These are phyloP conservation scores for Chrysoporthe puriensis DNA, from an alignment of 2,329 filamentous ascomycete species.

Conservation along the genomic window DNA sequence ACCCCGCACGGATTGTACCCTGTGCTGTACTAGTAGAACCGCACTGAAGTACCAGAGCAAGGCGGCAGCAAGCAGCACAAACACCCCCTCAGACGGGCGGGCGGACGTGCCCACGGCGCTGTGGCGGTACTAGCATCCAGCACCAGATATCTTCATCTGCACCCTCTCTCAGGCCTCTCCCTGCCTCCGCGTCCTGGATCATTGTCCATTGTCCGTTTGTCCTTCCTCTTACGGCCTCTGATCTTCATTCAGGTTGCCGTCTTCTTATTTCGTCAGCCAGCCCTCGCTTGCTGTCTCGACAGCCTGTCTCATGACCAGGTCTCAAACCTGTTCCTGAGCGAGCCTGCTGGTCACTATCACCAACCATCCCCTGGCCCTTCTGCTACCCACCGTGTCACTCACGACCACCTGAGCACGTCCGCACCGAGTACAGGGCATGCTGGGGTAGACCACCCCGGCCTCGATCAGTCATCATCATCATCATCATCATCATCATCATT, in stretches of 20 bases:
- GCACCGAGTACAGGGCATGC: too few relatives aligned
- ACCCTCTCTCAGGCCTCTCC: background rate
- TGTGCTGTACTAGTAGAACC: too few relatives aligned
- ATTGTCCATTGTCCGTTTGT: too few relatives aligned
- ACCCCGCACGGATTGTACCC: too few relatives aligned
- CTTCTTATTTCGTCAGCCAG: background rate
- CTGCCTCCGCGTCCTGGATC: background rate
- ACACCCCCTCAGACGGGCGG: too few relatives aligned
- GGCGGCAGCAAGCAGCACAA: too few relatives aligned
- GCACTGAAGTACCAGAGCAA: too few relatives aligned
- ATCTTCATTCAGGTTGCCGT: background rate
- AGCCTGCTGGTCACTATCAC: background rate
- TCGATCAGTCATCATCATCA: slow-evolving; percentile 1
- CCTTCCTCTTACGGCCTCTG: background rate
- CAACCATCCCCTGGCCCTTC: background rate
- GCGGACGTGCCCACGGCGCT: too few relatives aligned
- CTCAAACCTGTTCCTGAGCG: slow-evolving; percentile 7
- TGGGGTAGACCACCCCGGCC: background rate
- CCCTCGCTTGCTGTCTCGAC: background rate
- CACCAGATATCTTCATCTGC: too few relatives aligned
- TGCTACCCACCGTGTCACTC: background rate
- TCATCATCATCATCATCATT: background rate
- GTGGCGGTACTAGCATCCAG: too few relatives aligned
- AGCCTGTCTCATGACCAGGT: slow-evolving; percentile 1
- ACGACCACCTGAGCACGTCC: background rate